Base-by-base conservation (phyloP, 2,329 filamentous ascomycete genomes). In the Apiospora phragmitis region DNA sequence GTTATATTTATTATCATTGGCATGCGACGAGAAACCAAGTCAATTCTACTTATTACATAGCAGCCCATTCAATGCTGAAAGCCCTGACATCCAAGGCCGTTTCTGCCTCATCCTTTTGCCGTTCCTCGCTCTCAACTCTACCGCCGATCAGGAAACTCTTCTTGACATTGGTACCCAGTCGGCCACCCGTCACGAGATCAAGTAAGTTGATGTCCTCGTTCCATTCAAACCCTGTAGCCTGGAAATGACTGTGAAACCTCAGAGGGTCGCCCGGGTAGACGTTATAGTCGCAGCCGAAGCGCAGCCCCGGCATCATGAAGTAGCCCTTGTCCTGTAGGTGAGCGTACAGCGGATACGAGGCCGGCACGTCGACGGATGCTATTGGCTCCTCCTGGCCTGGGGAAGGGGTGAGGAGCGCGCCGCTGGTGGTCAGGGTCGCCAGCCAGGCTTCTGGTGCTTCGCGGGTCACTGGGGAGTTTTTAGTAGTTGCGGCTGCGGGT, bases 221-320 rank as follows among this genome's bases (percentile, higher is more conserved):
- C 94, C 94, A 98, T n/a, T 86, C 90, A 75, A 93, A 90, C 42
- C 93, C 90, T n/a, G 92, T 92, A 9, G 92, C 93, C 76, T 97
- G 88, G 80, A 97, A 98, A 80, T 99, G 96, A 65, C 94, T 96
- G 81, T 99, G 96, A 80, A 97, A 99, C 14, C 96, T 91, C 68
- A 99, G 85, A 1, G 96, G 94, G 79, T 99, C 96, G 65, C 96
- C 96, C 0, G 96, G 96, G 77, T 99, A 99, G 6, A 97, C 94
- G 75, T 94, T 94, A 82, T 97, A 98, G 77, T 96, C 91, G 76
- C 95, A 97, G 35, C 96, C 96, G 77, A 99, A 99, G 35, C 96
- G 93, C 68, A 99, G 87, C 11, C 96, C 96, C 1, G 96, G 96
- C 69, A 94, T 95, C 78, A 96, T 90, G 83, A 92, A 98, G 82